Conservation (phyloP, 441 rosid genomes). For the Syzygium malaccense region DNA sequence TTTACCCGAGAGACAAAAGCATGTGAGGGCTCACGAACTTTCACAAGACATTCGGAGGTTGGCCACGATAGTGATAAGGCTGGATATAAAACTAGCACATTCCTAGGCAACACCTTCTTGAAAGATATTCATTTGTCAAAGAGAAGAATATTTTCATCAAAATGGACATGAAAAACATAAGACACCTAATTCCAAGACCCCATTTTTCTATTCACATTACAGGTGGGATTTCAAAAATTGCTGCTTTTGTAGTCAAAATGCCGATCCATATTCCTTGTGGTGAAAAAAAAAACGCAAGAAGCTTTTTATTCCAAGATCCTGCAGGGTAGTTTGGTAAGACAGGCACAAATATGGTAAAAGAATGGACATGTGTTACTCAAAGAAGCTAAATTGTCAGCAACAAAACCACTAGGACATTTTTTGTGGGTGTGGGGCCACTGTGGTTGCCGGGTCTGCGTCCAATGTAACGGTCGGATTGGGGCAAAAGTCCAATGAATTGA, state of each 20-base stretch:
- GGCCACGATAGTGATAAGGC: background rate
- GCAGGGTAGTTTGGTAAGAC: slow-evolving; percentile 19
- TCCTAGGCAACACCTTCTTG: background rate
- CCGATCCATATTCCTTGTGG: background rate
- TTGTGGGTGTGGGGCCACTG: background rate
- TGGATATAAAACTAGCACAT: background rate
- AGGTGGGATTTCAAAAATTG: background rate
- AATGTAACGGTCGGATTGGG: slow-evolving; percentile 37
- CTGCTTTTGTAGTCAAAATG: background rate
- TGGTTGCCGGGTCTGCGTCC: slow-evolving; percentile 34
- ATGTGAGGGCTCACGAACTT: background rate
- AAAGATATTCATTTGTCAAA: background rate
- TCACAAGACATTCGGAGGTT: background rate
- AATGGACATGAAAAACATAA: background rate
- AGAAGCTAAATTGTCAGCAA: background rate
- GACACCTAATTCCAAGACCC: background rate
- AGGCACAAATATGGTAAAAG: slow-evolving; percentile 5
- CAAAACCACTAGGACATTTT: background rate
- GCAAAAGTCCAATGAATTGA: slow-evolving; percentile 25
- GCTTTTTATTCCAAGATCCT: background rate
- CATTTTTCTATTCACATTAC: background rate
- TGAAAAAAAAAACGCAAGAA: background rate
- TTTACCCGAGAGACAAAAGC: background rate
- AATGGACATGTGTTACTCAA: background rate
- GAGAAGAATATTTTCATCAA: background rate